A percentile compares a stretch with the other conserved stretches of the same genome.
Evolutionary conservation across 352 stramenopile species (phyloP).

Genomic region (Phytophthora megakarya): DNA sequence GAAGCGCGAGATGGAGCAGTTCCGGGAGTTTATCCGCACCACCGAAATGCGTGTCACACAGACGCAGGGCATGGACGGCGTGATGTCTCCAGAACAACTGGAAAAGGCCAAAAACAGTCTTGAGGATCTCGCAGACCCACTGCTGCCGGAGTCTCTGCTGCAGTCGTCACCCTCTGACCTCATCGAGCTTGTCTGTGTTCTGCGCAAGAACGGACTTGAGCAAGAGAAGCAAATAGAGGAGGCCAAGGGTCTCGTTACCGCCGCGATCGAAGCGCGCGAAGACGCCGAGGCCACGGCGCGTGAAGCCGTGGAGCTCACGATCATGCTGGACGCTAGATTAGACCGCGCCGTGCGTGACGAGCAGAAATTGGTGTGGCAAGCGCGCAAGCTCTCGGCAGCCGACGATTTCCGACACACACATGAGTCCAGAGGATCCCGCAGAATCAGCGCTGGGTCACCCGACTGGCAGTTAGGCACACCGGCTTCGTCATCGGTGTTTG

Average conservation of each 20-base stretch:
- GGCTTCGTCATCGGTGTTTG: constrained; percentile 24
- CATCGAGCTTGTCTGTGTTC: constrained; percentile 68
- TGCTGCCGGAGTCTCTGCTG: constrained; percentile 60
- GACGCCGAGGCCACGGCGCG: constrained; percentile 70
- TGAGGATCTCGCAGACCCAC: constrained; percentile 50
- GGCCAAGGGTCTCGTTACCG: constrained; percentile 72
- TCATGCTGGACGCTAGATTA: constrained; percentile 75
- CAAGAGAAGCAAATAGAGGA: constrained; percentile 80
- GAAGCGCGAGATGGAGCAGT: constrained; percentile 87
- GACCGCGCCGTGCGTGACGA: constrained; percentile 61
- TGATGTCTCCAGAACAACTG: constrained; percentile 26
- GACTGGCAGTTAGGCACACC: constrained; percentile 35
- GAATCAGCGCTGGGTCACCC: constrained; percentile 23
- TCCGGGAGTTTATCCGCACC: constrained; percentile 80
- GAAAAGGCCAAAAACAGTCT: constrained; percentile 40
- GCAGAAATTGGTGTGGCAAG: constrained; percentile 26
- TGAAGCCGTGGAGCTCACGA: constrained; percentile 74
- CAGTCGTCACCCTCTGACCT: constrained; percentile 59
- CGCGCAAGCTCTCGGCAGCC: constrained; percentile 27
- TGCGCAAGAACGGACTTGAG: constrained; percentile 71
- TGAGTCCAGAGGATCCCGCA: constrained; percentile 19
- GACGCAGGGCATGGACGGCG: constrained; percentile 19
- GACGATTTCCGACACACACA: constrained; percentile 26
- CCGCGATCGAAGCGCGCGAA: constrained; percentile 79
- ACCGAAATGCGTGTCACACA: constrained; percentile 53